Conservation (phyloP, 495 filamentous ascomycete genomes). For the Recurvomyces mirabilis region DNA sequence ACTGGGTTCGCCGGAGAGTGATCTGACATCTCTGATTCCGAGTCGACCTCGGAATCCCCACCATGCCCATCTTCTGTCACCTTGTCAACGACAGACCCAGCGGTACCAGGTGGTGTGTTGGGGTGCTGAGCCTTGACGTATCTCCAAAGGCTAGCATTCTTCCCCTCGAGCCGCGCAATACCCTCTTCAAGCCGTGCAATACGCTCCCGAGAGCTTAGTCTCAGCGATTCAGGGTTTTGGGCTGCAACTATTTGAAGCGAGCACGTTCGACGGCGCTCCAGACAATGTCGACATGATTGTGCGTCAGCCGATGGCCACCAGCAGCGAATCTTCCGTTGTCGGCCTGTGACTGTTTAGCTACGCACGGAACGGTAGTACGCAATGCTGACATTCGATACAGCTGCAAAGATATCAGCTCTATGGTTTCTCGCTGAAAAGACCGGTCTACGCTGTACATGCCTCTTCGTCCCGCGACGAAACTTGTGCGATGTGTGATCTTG, state of each 20-base stretch:
- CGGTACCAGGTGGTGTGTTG: background rate
- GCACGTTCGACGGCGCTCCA: slow-evolving; percentile 3
- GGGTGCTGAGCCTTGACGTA: background rate
- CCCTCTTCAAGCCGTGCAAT: slow-evolving; percentile 2
- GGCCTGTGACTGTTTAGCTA: slow-evolving; percentile 5
- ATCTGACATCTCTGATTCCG: background rate
- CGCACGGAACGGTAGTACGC: background rate
- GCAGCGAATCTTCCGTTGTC: slow-evolving; percentile 7
- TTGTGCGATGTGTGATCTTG: background rate
- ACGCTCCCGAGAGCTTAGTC: slow-evolving; percentile 6
- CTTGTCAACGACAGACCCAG: background rate
- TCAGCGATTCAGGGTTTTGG: background rate
- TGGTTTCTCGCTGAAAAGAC: background rate
- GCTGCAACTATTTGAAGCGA: background rate
- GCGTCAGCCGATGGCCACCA: slow-evolving; percentile 1
- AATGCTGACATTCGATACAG: slow-evolving; percentile 5
- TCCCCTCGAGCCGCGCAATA: too few relatives aligned
- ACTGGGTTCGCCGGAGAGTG: background rate
- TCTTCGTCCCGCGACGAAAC: slow-evolving; percentile 7
- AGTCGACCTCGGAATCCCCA: slow-evolving; percentile 1
- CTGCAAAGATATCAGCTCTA: background rate
- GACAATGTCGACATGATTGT: background rate
- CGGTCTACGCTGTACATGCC: background rate
- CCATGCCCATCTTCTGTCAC: background rate
- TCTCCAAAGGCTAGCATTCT: slow-evolving; percentile 2